These are phyloP conservation scores for Circinella umbellata DNA, from an alignment of 371 early-diverging fungal genomes.

Conservation along the genomic window DNA sequence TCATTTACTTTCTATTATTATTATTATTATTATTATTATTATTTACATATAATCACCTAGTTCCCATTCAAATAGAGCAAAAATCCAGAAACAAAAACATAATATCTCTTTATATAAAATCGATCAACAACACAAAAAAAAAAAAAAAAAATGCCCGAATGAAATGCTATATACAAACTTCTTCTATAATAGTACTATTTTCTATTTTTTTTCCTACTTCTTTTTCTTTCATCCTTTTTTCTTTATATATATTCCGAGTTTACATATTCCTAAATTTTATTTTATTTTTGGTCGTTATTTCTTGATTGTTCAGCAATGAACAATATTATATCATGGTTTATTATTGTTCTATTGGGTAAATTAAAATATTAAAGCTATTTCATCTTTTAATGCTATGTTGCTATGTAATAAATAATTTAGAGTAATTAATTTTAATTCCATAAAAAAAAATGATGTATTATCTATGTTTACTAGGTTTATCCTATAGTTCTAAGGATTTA, in stretches of 20 bases:
- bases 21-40: no score
- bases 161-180: not conserved
- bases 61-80: no score
- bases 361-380: not conserved
- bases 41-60: no score
- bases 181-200: not conserved
- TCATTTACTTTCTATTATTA: no score
- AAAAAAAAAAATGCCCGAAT: slow-evolving; percentile 7
- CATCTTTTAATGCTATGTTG: no score
- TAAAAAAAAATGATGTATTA: no score
- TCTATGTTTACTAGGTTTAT: not conserved
- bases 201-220: not conserved
- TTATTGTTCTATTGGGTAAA: not conserved
- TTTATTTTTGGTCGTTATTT: not conserved
- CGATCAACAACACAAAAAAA: slow-evolving; percentile 3
- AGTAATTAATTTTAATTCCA: no score
- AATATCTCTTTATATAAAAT: no score
- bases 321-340: not conserved
- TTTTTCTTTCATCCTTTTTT: not conserved
- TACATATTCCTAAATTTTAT: not conserved
- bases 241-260: not conserved
- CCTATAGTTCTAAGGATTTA: not conserved
- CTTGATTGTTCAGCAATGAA: not conserved
- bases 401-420: no score
- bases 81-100: no score